Base-by-base conservation (phyloP, 2,329 filamentous ascomycete species). In the Ophiostoma tasmaniense region DNA sequence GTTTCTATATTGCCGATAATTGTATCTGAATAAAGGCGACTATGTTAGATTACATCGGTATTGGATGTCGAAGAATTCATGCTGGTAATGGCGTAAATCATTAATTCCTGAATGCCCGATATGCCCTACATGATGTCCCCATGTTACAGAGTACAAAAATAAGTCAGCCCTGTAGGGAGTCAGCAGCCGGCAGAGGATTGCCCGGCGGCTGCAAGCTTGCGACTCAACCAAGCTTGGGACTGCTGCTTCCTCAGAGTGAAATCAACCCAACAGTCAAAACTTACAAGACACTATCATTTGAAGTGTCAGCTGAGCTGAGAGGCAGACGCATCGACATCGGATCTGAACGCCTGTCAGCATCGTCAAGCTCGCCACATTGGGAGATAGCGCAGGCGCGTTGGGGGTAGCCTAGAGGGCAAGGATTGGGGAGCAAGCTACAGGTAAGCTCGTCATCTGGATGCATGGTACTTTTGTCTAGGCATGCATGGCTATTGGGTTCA, bases 91-190 rank as follows among this genome's bases (percentile, higher is more conserved):
- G 11, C 14, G 37, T 14, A 13, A 42, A 39, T 39, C 3, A 11
- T 13, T 39, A 39, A 45, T n/a, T 45, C 42, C 20, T 6, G 20
- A 45, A 45, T 45, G 17, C 6, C 20, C 33, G 33, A 42, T 7
- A n/a, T 17, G 17, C n/a, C n/a, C n/a, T n/a, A n/a, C n/a, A n/a
- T n/a, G n/a, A n/a, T n/a, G n/a, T n/a, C n/a, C n/a, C n/a, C n/a
- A 45, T 8, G 42, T 45, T 45, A 45, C 42, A 45, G 17, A 5
- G 17, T 45, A 55, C 55, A 30, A 61, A 30, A 30, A 61, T 20
- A 61, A 61, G 55, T 61, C 55, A 61, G 55, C 55, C 55, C 55
- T 61, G 55, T 61, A 61, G 55, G 55, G 55, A 61, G 55, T 61
- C 25, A 30, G 11, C 11, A 20, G 25, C 55, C 25, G 55, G 55